These are phyloP conservation scores for Epichloe uncinata DNA, from an alignment of 2,329 filamentous ascomycete genomes.

Conservation along the genomic window DNA sequence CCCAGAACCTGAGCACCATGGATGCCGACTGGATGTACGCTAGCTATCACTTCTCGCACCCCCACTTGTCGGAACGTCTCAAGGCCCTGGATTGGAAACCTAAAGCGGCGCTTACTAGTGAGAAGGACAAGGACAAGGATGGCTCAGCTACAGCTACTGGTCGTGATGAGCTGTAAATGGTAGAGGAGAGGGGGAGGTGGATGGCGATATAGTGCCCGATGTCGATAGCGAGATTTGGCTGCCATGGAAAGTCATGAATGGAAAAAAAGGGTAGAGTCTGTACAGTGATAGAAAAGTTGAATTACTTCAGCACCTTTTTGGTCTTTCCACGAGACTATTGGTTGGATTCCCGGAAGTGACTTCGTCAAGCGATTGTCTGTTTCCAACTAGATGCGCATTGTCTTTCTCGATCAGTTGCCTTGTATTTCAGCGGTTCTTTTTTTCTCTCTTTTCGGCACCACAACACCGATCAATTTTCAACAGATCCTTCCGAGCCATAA, in stretches of 20 bases:
- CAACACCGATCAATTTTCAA: neutral
- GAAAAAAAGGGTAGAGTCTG: too few relatives aligned
- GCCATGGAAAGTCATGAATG: neutral
- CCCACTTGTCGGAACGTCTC: conserved; percentile 85
- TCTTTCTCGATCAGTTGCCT: too few relatives aligned
- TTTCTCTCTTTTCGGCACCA: neutral
- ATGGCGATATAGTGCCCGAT: neutral
- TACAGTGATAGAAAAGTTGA: too few relatives aligned
- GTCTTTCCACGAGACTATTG: too few relatives aligned
- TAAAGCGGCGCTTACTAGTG: conserved; percentile 30
- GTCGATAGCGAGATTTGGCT: too few relatives aligned
- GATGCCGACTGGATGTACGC: conserved; percentile 98
- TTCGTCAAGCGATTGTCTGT: too few relatives aligned
- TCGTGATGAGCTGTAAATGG: conserved; percentile 50
- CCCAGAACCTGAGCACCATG: conserved; percentile 97
- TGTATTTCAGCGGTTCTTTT: too few relatives aligned
- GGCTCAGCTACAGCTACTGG: conserved; percentile 56
- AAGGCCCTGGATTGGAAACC: conserved; percentile 83
- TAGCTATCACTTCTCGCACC: conserved; percentile 97
- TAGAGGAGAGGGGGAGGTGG: neutral
- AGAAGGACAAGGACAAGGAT: conserved; percentile 25
- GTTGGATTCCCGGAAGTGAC: too few relatives aligned
- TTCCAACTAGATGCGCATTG: too few relatives aligned
- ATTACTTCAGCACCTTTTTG: too few relatives aligned
- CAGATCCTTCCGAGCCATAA: conserved; percentile 1